phyloP scores from a whole-genome alignment of 768 basidiomycete species.

The Galerina sulciceps region DNA sequence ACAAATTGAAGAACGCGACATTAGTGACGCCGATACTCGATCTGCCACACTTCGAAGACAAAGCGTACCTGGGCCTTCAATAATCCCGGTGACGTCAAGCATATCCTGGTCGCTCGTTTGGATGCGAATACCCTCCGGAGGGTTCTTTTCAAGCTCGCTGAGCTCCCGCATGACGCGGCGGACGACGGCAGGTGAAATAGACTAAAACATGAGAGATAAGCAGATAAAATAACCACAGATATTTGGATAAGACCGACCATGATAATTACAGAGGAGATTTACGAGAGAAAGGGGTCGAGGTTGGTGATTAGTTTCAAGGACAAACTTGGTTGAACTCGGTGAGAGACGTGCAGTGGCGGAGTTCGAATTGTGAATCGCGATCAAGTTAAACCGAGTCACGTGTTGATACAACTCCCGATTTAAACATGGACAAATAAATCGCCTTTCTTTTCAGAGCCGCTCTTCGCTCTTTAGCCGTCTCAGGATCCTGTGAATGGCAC shows the following conservation, averaged over 20 bases:
- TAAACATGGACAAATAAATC: background rate
- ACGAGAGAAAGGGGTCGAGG: conserved; percentile 1
- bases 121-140: conserved; percentile 92
- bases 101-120: conserved; percentile 88
- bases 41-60: conserved; percentile 2
- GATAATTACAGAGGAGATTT: conserved; percentile 2
- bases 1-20: conserved; percentile 25
- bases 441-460: background rate
- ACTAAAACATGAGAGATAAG: conserved; percentile 27
- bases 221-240: background rate
- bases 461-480: background rate
- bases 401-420: conserved; percentile 1
- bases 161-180: conserved; percentile 91
- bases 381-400: conserved; percentile 19
- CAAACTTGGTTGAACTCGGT: conserved; percentile 21
- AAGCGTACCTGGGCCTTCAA: conserved; percentile 85
- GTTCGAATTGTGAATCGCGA: conserved; percentile 20
- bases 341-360: conserved; percentile 21
- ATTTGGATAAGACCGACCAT: conserved; percentile 15
- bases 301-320: background rate
- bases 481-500: background rate
- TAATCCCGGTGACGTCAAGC: conserved; percentile 84
- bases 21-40: conserved; percentile 6
- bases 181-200: conserved; percentile 60
- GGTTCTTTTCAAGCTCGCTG: conserved; percentile 75